Percentiles rank a stretch among this genome's conserved stretches.
These are phyloP conservation scores for Astrocystis sublimbata DNA, from an alignment of 495 filamentous ascomycete species.

Conservation along the genomic window DNA sequence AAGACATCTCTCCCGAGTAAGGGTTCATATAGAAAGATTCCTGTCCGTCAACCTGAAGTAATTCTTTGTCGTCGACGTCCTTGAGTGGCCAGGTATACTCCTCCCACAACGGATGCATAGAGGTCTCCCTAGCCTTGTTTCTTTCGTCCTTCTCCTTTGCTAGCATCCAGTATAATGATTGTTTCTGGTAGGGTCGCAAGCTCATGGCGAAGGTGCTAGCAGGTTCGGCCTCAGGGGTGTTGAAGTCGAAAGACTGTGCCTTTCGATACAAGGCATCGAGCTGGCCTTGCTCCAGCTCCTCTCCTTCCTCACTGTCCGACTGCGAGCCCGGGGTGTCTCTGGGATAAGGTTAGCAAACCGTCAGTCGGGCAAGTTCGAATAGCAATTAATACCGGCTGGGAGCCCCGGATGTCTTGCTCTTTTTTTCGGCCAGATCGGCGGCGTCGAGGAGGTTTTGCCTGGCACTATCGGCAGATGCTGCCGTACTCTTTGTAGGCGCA, in stretches of 20 bases:
- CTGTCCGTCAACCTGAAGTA: constrained; percentile 64
- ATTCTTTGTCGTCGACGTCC: constrained; percentile 78
- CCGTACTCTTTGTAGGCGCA: constrained; percentile 68
- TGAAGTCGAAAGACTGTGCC: constrained; percentile 94
- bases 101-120: constrained; percentile 98
- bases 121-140: constrained; percentile 59
- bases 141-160: constrained; percentile 83
- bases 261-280: constrained; percentile 93
- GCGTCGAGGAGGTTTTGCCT: constrained; percentile 80
- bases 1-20: constrained; percentile 91
- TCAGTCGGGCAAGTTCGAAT: neutral
- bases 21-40: constrained; percentile 90
- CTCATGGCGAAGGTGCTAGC: constrained; percentile 77
- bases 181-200: constrained; percentile 90
- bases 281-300: constrained; percentile 93
- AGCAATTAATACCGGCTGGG: constrained; percentile 22
- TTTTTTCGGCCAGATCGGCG: constrained; percentile 80
- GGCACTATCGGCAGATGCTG: constrained; percentile 75
- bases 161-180: constrained; percentile 94
- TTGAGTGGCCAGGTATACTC: constrained; percentile 88
- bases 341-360: constrained; percentile 15
- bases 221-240: constrained; percentile 81
- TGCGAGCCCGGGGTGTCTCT: constrained; percentile 48
- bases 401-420: constrained; percentile 54
- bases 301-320: constrained; percentile 77